A percentile compares a stretch with the other conserved stretches of the same genome.
phyloP scores from a whole-genome alignment of 2,329 filamentous ascomycete genomes.

The Scedosporium minutisporum region DNA sequence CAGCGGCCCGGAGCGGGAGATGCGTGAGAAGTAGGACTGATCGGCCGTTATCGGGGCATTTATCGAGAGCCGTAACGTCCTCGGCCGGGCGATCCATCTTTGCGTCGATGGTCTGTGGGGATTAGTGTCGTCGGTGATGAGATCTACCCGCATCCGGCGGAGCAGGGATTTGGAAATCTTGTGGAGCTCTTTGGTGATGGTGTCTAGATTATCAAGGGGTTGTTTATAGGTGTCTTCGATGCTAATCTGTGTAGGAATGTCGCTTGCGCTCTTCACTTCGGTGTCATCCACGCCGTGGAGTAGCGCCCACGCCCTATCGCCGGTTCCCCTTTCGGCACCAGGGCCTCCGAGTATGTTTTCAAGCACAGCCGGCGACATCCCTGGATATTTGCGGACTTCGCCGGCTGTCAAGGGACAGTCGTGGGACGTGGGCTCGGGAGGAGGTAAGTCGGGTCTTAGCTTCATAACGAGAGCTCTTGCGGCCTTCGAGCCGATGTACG shows the following conservation, averaged over 20 bases:
- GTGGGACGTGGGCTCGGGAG: background rate
- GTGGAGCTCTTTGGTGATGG: constrained; percentile 59
- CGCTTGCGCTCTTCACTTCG: constrained; percentile 61
- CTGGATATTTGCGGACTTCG: constrained; percentile 52
- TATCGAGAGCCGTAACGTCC: constrained; percentile 71
- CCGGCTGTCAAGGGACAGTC: constrained; percentile 44
- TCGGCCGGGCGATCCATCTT: constrained; percentile 70
- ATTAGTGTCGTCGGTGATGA: constrained; percentile 39
- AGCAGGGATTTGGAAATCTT: constrained; percentile 62
- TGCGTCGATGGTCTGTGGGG: constrained; percentile 21
- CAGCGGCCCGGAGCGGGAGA: constrained; percentile 65
- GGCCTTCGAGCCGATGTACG: constrained; percentile 77
- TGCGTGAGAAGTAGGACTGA: constrained; percentile 53
- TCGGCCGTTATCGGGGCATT: constrained; percentile 43
- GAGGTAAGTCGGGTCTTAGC: constrained; percentile 9
- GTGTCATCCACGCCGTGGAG: constrained; percentile 71
- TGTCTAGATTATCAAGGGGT: constrained; percentile 48
- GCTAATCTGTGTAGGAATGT: constrained; percentile 77
- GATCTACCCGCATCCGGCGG: constrained; percentile 67
- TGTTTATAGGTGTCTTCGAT: constrained; percentile 86
- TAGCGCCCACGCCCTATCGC: constrained; percentile 63
- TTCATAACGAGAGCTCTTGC: constrained; percentile 34
- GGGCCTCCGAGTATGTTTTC: constrained; percentile 61
- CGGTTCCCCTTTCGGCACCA: constrained; percentile 62
- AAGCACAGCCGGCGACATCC: constrained; percentile 54